Conservation (phyloP, 495 filamentous ascomycete species). For the Penicillium bovifimosum region DNA sequence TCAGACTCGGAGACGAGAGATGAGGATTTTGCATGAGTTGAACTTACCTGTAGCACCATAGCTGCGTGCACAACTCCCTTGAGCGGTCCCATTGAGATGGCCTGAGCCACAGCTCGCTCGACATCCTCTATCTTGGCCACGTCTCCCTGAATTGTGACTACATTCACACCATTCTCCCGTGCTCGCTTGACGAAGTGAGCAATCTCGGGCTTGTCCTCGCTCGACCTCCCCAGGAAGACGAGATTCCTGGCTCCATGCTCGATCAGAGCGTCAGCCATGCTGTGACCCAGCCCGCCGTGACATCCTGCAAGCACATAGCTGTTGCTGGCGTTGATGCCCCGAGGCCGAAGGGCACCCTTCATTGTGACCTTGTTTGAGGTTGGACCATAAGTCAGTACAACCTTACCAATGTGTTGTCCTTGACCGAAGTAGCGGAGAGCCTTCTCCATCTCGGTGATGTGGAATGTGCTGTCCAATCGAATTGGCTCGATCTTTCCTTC, state of each 20-base stretch:
- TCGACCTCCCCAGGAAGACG: background rate
- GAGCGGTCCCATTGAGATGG: background rate
- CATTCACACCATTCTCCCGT: background rate
- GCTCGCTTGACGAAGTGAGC: background rate
- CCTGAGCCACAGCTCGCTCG: background rate
- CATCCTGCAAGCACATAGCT: background rate
- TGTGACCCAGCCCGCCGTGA: background rate
- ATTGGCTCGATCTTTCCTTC: background rate
- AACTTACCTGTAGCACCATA: background rate
- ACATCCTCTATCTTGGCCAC: background rate
- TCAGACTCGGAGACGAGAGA: background rate
- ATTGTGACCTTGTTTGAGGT: background rate
- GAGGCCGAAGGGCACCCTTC: background rate
- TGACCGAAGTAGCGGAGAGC: constrained; percentile 1
- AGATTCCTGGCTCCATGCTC: background rate
- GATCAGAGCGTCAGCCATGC: background rate
- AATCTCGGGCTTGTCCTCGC: background rate
- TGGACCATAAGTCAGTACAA: background rate
- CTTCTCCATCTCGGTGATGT: background rate
- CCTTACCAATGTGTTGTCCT: constrained; percentile 4
- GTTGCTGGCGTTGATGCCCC: background rate
- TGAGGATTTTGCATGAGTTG: too few relatives aligned
- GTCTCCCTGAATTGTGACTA: background rate
- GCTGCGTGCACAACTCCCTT: background rate
- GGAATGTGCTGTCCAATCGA: background rate